A percentile compares a stretch with the other conserved stretches of the same genome.
Evolutionary conservation across 2,329 filamentous ascomycete species (phyloP).

Genomic region (Verticillium nonalfalfae): DNA sequence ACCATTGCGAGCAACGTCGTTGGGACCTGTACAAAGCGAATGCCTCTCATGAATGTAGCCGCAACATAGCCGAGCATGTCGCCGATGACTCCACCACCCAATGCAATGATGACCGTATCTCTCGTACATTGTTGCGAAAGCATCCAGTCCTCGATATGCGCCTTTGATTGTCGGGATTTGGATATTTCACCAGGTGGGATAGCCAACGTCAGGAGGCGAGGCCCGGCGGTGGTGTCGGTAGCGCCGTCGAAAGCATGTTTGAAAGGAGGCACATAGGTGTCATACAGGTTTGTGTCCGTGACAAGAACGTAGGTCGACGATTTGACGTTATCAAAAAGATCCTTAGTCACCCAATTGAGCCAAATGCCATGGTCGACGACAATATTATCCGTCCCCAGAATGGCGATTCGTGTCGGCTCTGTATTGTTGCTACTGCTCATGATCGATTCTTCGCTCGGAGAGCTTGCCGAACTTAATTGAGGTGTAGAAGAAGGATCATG

Average conservation of each 20-base stretch:
- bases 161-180: slow-evolving; percentile 90
- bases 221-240: slow-evolving; percentile 29
- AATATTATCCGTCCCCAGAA: slow-evolving; percentile 85
- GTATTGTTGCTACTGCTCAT: slow-evolving; percentile 10
- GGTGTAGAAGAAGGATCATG: neutral
- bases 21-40: slow-evolving; percentile 93
- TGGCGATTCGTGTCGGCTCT: slow-evolving; percentile 59
- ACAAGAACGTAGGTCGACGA: slow-evolving; percentile 95
- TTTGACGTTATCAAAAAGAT: slow-evolving; percentile 69
- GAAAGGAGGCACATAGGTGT: slow-evolving; percentile 77
- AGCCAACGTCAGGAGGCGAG: slow-evolving; percentile 73
- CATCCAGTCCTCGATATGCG: slow-evolving; percentile 97
- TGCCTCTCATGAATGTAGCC: slow-evolving; percentile 96
- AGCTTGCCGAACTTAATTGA: neutral
- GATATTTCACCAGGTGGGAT: slow-evolving; percentile 90
- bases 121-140: slow-evolving; percentile 84
- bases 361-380: slow-evolving; percentile 89
- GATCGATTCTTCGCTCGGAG: neutral
- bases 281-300: slow-evolving; percentile 87
- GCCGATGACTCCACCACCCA: slow-evolving; percentile 94
- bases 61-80: slow-evolving; percentile 98
- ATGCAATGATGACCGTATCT: slow-evolving; percentile 89
- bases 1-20: slow-evolving; percentile 96
- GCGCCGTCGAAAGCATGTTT: slow-evolving; percentile 30
- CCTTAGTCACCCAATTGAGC: slow-evolving; percentile 72